Conservation (phyloP, 2,329 filamentous ascomycete genomes). For the Pestalotiopsis sp. region DNA sequence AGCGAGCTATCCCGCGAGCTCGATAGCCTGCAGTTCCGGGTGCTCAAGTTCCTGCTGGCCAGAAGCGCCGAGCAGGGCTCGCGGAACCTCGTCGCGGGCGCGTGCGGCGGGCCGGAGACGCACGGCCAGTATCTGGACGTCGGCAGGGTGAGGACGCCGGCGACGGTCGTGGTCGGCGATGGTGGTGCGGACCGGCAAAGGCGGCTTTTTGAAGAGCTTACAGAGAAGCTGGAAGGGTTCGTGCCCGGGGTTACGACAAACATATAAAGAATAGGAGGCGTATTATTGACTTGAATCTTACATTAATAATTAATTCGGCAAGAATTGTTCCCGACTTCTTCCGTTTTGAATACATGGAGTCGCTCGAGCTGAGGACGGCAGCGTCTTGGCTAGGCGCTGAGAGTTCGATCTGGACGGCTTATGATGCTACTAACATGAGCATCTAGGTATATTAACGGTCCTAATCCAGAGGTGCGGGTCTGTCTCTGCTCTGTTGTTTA, state of each 20-base stretch:
- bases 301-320: no score
- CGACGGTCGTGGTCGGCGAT: conserved; percentile 3
- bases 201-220: conserved; percentile 2
- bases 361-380: no score
- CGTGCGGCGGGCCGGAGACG: neutral
- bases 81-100: conserved; percentile 3
- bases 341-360: no score
- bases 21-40: neutral
- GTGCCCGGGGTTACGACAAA: neutral
- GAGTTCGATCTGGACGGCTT: no score
- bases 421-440: no score
- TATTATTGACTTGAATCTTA: neutral
- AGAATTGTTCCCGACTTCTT: no score
- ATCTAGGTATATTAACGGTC: no score
- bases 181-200: neutral
- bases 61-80: conserved; percentile 5
- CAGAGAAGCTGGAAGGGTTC: conserved; percentile 6
- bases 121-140: conserved; percentile 9
- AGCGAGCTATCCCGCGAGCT: conserved; percentile 4
- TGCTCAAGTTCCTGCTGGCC: neutral
- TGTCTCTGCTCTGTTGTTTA: no score
- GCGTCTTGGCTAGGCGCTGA: no score
- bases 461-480: no score
- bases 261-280: neutral
- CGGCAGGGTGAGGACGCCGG: conserved; percentile 2